Evolutionary conservation across 192 early-diverging fungal genomes (phyloP).

Genomic region (Umbelopsis isabellina): DNA sequence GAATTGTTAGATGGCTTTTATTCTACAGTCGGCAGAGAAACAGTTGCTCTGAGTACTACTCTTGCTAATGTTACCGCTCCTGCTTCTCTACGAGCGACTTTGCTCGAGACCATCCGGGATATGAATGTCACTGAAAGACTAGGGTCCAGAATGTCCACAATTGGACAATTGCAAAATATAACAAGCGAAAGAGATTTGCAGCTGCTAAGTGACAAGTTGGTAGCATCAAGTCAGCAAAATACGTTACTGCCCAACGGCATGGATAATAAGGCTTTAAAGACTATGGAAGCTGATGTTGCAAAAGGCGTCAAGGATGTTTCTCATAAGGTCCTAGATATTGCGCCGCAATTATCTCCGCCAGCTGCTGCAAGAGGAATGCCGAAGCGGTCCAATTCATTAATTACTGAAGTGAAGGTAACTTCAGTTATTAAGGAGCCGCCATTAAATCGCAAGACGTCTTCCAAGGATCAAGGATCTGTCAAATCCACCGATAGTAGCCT

Average conservation of each 20-base stretch:
- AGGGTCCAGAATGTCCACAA: background rate
- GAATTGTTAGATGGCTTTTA: conserved; percentile 7
- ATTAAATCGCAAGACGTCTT: background rate
- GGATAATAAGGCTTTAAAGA: background rate
- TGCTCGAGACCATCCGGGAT: background rate
- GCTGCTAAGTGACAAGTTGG: background rate
- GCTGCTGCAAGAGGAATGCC: background rate
- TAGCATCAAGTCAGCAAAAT: background rate
- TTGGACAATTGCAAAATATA: background rate
- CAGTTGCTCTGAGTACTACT: background rate
- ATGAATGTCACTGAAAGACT: conserved; percentile 10
- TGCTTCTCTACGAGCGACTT: background rate
- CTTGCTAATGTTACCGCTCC: conserved; percentile 1
- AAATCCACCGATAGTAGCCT: background rate
- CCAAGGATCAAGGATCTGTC: background rate
- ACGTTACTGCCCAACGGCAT: background rate
- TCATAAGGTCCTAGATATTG: conserved; percentile 5
- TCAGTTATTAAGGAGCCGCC: background rate
- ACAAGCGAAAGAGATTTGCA: background rate
- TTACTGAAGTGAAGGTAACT: conserved; percentile 5
- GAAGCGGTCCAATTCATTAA: background rate
- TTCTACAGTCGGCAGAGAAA: conserved; percentile 11
- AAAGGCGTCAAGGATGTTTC: conserved; percentile 5
- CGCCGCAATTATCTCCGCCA: background rate
- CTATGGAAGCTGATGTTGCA: background rate